Evolutionary conservation across 257 asterid genomes (phyloP).

Genomic region (Petrea volubilis): DNA sequence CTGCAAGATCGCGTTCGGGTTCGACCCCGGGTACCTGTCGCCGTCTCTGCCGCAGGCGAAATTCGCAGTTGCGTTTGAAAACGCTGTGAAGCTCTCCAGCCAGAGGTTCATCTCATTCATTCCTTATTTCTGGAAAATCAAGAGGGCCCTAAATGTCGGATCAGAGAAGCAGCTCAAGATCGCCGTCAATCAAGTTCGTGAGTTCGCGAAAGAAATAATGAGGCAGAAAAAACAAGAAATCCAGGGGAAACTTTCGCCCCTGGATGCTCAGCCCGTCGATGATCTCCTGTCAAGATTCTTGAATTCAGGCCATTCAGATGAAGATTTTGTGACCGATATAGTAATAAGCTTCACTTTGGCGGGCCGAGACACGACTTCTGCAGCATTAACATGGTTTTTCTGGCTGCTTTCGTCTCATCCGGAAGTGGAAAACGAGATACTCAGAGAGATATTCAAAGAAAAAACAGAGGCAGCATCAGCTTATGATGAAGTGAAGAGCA

Average conservation of each 20-base stretch:
- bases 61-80: slow-evolving; percentile 40
- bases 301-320: slow-evolving; percentile 40
- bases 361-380: slow-evolving; percentile 47
- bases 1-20: slow-evolving; percentile 43
- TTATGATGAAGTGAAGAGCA: slow-evolving; percentile 49
- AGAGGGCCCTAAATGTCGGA: slow-evolving; percentile 28
- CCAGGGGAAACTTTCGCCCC: no score
- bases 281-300: slow-evolving; percentile 49
- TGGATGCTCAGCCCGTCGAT: slow-evolving; percentile 16
- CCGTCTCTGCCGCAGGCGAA: slow-evolving; percentile 34
- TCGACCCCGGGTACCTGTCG: slow-evolving; percentile 36
- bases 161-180: slow-evolving; percentile 34
- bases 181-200: slow-evolving; percentile 26
- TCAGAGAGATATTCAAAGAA: slow-evolving; percentile 32
- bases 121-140: slow-evolving; percentile 38
- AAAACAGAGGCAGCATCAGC: slow-evolving; percentile 19
- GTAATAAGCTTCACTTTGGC: slow-evolving; percentile 49
- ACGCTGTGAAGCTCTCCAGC: slow-evolving; percentile 26
- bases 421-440: slow-evolving; percentile 30
- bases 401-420: slow-evolving; percentile 37
- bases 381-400: slow-evolving; percentile 51
- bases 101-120: slow-evolving; percentile 13
- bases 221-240: slow-evolving; percentile 26
- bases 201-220: slow-evolving; percentile 32
- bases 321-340: no score